Base-by-base conservation (phyloP, 371 early-diverging fungal genomes). In the Mucor racemosus region DNA sequence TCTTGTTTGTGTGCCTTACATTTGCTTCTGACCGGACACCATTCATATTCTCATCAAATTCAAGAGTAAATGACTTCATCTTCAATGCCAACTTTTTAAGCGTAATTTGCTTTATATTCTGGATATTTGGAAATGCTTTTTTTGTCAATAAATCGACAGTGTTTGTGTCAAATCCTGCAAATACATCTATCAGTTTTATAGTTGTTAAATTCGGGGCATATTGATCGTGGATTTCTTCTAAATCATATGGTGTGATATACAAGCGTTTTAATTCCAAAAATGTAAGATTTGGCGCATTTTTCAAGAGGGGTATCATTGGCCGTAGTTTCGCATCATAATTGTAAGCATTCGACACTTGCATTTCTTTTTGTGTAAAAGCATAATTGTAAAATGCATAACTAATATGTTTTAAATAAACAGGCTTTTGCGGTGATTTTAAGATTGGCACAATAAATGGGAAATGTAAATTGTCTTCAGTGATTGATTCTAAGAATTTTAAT, bases 161-260 rank as follows among this genome's bases (percentile, higher is more conserved):
- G n/a, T n/a, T n/a, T n/a, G n/a, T n/a, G n/a, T n/a, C 44, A 44
- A 44, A 44, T n/a, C 44, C 44, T n/a, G 44, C 44, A 44, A 44
- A 44, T 6, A 44, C 44, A 17, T 44, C 44, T 0, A 17, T n/a
- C 7, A 44, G 5, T 7, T 44, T 44, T 15, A 44, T 15, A 1
- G 44, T 44, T 3, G 44, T 44, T 17, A 44, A 17, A 7, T 44
- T n/a, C 5, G 44, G 44, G n/a, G 44, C 44, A 44, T 44, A 44
- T 17, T 44, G 17, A 6, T 44, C 44, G 17, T 44, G 44, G 5
- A 17, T 44, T 8, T 44, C 44, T 17, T 44, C 44, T 17, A 44
- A 17, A n/a, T 44, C 44, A 8, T n/a, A 44, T 6, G 44, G 17
- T 44, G 44, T n/a, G 15, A 44, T 44, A n/a, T 44, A 17, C 17